phyloP scores from a whole-genome alignment of 106 monocot species.

The Posidonia australis region DNA sequence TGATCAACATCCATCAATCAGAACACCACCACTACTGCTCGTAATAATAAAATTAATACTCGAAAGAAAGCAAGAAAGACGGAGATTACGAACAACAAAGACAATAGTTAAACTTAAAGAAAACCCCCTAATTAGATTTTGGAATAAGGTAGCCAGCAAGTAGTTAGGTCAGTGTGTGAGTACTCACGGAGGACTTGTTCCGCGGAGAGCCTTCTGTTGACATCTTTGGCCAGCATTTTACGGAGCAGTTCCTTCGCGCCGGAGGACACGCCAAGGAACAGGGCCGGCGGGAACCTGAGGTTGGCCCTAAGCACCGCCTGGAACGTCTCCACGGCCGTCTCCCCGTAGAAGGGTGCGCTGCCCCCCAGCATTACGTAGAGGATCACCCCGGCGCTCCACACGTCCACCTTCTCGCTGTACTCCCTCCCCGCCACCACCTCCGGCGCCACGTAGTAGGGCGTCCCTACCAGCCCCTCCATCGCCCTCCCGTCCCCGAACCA shows the following conservation, averaged over 20 bases:
- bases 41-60: neutral
- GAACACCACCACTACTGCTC: neutral
- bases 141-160: neutral
- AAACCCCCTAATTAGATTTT: neutral
- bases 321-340: constrained; percentile 61
- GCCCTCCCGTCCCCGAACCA: constrained; percentile 28
- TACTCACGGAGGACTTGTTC: constrained; percentile 84
- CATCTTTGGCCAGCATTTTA: constrained; percentile 75
- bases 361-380: constrained; percentile 71
- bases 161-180: neutral
- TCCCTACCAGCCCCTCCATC: constrained; percentile 75
- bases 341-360: constrained; percentile 67
- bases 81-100: neutral
- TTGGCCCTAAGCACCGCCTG: constrained; percentile 63
- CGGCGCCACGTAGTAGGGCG: constrained; percentile 90
- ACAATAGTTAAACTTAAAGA: neutral
- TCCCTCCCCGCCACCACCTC: constrained; percentile 60
- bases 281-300: constrained; percentile 57
- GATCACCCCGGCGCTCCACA: constrained; percentile 87
- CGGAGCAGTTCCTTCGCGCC: constrained; percentile 78
- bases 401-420: constrained; percentile 81
- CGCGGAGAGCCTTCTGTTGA: constrained; percentile 50
- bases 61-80: neutral
- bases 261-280: constrained; percentile 43
- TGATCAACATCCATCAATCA: neutral